These are phyloP conservation scores for Serendipita indica DNA, from an alignment of 768 basidiomycete genomes.

Conservation along the genomic window DNA sequence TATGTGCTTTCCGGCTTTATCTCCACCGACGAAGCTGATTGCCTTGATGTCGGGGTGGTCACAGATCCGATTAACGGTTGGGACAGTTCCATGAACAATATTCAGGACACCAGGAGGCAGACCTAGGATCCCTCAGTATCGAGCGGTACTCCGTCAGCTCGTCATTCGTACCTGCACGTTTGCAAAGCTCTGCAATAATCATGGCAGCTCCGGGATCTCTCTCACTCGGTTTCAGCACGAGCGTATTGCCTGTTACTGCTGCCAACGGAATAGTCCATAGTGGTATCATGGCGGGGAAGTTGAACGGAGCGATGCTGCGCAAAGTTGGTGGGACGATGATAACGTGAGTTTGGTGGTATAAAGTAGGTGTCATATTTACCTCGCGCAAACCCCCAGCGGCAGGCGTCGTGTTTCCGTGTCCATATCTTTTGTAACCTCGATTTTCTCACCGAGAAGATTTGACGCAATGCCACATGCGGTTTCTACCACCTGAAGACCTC, in stretches of 20 bases:
- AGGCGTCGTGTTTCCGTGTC: slow-evolving; percentile 27
- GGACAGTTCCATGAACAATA: slow-evolving; percentile 77
- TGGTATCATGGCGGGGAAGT: slow-evolving; percentile 95
- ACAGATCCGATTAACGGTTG: slow-evolving; percentile 87
- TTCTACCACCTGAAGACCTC: slow-evolving; percentile 82
- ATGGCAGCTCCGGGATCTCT: slow-evolving; percentile 94
- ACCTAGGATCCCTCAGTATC: slow-evolving; percentile 17
- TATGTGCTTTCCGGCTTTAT: slow-evolving; percentile 85
- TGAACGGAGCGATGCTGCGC: slow-evolving; percentile 51
- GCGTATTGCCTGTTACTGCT: slow-evolving; percentile 77
- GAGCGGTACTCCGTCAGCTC: slow-evolving; percentile 22
- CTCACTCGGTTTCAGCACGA: slow-evolving; percentile 91
- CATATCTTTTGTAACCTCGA: slow-evolving; percentile 57
- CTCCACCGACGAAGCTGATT: slow-evolving; percentile 92
- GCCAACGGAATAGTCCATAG: slow-evolving; percentile 86
- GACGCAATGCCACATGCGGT: slow-evolving; percentile 62
- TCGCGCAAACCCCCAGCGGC: slow-evolving; percentile 29
- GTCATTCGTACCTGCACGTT: slow-evolving; percentile 49
- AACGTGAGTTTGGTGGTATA: neutral
- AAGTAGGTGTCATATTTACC: slow-evolving; percentile 9
- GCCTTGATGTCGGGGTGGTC: slow-evolving; percentile 85
- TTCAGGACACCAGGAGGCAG: slow-evolving; percentile 82
- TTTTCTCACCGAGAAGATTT: slow-evolving; percentile 74
- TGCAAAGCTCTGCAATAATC: slow-evolving; percentile 92
- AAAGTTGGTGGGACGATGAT: slow-evolving; percentile 19